These are phyloP conservation scores for Aspergillus arachidicola DNA, from an alignment of 2,329 filamentous ascomycete species.

Conservation along the genomic window DNA sequence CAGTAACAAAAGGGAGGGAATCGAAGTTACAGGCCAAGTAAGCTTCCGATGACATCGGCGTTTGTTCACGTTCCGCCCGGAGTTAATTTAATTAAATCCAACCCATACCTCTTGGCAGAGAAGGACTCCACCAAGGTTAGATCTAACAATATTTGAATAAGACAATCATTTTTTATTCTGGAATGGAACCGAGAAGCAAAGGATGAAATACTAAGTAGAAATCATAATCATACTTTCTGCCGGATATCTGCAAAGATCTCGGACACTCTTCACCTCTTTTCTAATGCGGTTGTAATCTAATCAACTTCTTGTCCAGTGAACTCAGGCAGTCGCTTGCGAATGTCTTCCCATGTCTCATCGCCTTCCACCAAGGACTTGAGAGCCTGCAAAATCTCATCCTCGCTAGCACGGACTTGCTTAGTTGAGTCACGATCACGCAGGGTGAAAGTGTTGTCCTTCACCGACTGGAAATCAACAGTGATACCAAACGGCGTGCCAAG, in stretches of 20 bases:
- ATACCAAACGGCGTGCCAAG: conserved; percentile 91
- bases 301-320: conserved; percentile 75
- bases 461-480: conserved; percentile 93
- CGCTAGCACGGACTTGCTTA: conserved; percentile 81
- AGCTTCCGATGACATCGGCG: neutral
- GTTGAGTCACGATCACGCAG: conserved; percentile 89
- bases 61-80: neutral
- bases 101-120: neutral
- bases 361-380: conserved; percentile 66
- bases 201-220: neutral
- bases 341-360: conserved; percentile 68
- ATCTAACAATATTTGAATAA: neutral
- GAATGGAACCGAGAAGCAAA: neutral
- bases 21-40: conserved; percentile 10
- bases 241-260: neutral
- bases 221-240: neutral
- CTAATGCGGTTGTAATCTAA: conserved; percentile 29
- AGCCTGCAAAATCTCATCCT: conserved; percentile 77
- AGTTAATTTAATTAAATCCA: neutral
- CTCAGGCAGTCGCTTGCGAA: conserved; percentile 75
- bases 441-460: conserved; percentile 84
- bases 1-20: conserved; percentile 9
- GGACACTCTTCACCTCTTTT: neutral
- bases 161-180: neutral
- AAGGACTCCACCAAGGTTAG: neutral